These are phyloP conservation scores for Yamadazyma tumulicola DNA, from an alignment of 805 yeast species.

Conservation along the genomic window DNA sequence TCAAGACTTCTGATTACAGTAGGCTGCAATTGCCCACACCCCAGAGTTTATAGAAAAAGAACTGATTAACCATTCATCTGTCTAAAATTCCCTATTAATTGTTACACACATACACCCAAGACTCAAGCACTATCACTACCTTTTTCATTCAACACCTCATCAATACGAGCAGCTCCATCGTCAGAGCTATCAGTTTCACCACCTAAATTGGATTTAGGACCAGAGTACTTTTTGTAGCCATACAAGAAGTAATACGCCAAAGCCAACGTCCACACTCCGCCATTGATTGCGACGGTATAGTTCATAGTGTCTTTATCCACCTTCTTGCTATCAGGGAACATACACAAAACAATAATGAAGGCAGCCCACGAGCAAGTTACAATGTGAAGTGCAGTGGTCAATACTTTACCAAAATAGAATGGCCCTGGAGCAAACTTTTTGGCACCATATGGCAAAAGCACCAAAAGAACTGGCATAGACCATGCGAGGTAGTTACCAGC, in stretches of 20 bases:
- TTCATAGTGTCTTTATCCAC: constrained; percentile 55
- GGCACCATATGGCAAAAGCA: constrained; percentile 48
- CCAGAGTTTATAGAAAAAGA: too few species aligned
- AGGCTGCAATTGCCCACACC: too few species aligned
- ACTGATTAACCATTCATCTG: too few species aligned
- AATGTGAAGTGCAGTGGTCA: constrained; percentile 44
- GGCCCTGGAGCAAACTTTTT: constrained; percentile 61
- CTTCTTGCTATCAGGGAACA: constrained; percentile 53
- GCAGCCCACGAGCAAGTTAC: constrained; percentile 46
- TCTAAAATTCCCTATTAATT: too few species aligned
- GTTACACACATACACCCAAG: too few species aligned
- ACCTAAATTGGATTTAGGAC: constrained; percentile 42
- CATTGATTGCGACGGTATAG: constrained; percentile 63
- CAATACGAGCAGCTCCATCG: not conserved
- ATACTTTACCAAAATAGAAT: constrained; percentile 53
- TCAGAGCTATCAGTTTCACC: constrained; percentile 2
- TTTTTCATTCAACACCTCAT: constrained; percentile 2
- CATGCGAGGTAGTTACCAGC: constrained; percentile 62
- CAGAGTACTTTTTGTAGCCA: constrained; percentile 54
- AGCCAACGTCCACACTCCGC: constrained; percentile 57
- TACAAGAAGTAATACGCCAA: constrained; percentile 48
- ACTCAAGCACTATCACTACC: too few species aligned
- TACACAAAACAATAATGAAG: constrained; percentile 52
- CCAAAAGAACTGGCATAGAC: constrained; percentile 57
- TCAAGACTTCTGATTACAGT: too few species aligned